Conservation (phyloP, 1,284 basidiomycete species). For the Ustilago trichophora region DNA sequence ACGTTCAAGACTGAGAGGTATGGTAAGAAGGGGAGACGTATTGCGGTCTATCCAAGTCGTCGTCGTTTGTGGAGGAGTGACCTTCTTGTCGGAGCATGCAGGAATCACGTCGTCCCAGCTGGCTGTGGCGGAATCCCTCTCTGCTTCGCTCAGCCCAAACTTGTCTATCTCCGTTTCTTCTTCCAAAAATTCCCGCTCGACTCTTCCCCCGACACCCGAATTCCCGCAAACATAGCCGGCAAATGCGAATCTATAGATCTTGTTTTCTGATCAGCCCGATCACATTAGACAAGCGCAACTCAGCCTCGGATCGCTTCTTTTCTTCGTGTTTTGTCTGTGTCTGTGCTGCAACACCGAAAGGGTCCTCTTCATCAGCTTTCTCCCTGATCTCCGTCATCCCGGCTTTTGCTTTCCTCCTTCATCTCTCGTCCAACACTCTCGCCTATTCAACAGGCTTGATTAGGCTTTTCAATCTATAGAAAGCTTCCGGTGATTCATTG, state of each 20-base stretch:
- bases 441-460: neutral
- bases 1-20: too few relatives aligned
- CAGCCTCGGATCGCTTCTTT: conserved; percentile 1
- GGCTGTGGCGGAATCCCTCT: conserved; percentile 23
- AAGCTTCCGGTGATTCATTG: neutral
- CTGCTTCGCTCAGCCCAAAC: conserved; percentile 1
- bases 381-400: neutral
- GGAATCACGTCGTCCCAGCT: conserved; percentile 27
- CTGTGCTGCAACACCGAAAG: conserved; percentile 5
- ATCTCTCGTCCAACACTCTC: too few relatives aligned
- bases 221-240: too few relatives aligned
- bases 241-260: too few relatives aligned
- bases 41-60: too few relatives aligned
- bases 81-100: conserved; percentile 9
- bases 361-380: conserved; percentile 7
- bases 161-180: too few relatives aligned
- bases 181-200: conserved; percentile 6
- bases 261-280: conserved; percentile 30
- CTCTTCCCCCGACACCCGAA: conserved; percentile 9
- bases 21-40: too few relatives aligned
- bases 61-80: too few relatives aligned
- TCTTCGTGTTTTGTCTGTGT: conserved; percentile 5
- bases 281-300: conserved; percentile 4
- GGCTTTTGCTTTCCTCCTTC: conserved; percentile 23
- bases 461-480: too few relatives aligned